Percentiles rank a stretch among this genome's conserved stretches.
Conservation (phyloP, 2,329 filamentous ascomycete species). For the Cladosporium sp. region DNA sequence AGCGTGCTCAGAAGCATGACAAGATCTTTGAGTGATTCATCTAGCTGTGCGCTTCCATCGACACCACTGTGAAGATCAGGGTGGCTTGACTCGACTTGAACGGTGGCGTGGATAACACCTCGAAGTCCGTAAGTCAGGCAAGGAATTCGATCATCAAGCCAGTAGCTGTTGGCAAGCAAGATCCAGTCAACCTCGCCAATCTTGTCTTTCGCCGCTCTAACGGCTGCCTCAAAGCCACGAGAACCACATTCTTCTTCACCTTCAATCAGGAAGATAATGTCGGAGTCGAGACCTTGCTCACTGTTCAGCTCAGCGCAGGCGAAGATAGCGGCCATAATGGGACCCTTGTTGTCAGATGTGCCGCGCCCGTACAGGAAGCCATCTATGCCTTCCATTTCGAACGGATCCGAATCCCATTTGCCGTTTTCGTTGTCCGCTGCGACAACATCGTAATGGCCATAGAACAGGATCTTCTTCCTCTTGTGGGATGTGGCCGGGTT, state of each 20-base stretch:
- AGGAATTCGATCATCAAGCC: slow-evolving; percentile 93
- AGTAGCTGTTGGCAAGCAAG: slow-evolving; percentile 94
- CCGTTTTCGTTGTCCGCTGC: slow-evolving; percentile 78
- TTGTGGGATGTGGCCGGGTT: slow-evolving; percentile 65
- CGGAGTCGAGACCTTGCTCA: slow-evolving; percentile 78
- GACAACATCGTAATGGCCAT: slow-evolving; percentile 97
- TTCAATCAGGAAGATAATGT: slow-evolving; percentile 92
- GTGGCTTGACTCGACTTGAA: slow-evolving; percentile 80
- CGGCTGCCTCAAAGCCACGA: slow-evolving; percentile 81
- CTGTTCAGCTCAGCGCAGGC: slow-evolving; percentile 87
- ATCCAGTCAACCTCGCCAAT: slow-evolving; percentile 95
- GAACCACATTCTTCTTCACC: slow-evolving; percentile 96
- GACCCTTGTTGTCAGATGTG: slow-evolving; percentile 97
- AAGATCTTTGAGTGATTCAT: slow-evolving; percentile 89
- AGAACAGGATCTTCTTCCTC: slow-evolving; percentile 88
- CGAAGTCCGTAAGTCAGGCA: slow-evolving; percentile 93
- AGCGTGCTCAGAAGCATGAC: slow-evolving; percentile 79
- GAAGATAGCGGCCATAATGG: slow-evolving; percentile 89
- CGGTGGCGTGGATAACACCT: slow-evolving; percentile 88
- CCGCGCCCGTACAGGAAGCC: slow-evolving; percentile 94
- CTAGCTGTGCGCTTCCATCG: slow-evolving; percentile 86
- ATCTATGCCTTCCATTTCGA: slow-evolving; percentile 83
- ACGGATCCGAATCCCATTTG: slow-evolving; percentile 83
- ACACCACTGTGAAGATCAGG: slow-evolving; percentile 94
- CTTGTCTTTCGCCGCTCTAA: slow-evolving; percentile 74